Conservation (phyloP, 495 filamentous ascomycete genomes). For the Penicillium salamii region DNA sequence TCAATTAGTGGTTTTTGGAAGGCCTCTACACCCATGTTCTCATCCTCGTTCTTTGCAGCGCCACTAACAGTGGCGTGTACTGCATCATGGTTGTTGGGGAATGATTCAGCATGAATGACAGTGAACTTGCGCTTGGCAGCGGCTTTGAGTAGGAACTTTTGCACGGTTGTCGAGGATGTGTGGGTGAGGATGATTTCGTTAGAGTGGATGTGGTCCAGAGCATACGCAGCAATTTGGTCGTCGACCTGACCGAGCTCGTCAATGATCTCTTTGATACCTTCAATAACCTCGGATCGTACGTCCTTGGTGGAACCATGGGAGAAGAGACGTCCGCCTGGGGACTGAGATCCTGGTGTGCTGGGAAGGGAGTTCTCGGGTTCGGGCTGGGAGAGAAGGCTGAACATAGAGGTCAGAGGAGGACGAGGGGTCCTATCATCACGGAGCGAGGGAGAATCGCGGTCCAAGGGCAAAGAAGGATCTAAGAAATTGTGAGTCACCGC, state of each 20-base stretch:
- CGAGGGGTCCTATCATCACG: slow-evolving; percentile 45
- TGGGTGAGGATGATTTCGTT: slow-evolving; percentile 87
- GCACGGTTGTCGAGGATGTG: slow-evolving; percentile 74
- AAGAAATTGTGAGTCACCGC: slow-evolving; percentile 10
- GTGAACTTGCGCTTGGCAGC: slow-evolving; percentile 85
- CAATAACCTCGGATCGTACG: slow-evolving; percentile 81
- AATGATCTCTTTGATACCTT: slow-evolving; percentile 85
- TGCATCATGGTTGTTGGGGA: slow-evolving; percentile 63
- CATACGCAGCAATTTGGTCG: slow-evolving; percentile 81
- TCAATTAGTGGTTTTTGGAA: slow-evolving; percentile 74
- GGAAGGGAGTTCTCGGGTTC: slow-evolving; percentile 43
- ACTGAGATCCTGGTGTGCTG: slow-evolving; percentile 42
- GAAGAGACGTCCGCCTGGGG: slow-evolving; percentile 37
- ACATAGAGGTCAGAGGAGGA: slow-evolving; percentile 70
- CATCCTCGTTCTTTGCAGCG: slow-evolving; percentile 38
- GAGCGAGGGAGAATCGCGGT: slow-evolving; percentile 29
- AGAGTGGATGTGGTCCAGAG: slow-evolving; percentile 84
- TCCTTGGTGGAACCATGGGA: slow-evolving; percentile 47
- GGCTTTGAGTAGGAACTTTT: slow-evolving; percentile 81
- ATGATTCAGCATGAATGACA: slow-evolving; percentile 72
- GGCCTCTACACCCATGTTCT: slow-evolving; percentile 48
- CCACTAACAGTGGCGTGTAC: slow-evolving; percentile 60
- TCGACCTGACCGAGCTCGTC: slow-evolving; percentile 87
- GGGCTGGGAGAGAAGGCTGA: slow-evolving; percentile 73
- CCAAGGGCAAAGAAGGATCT: slow-evolving; percentile 35